phyloP scores from a whole-genome alignment of 495 filamentous ascomycete genomes.

The Neurospora sublineolata region DNA sequence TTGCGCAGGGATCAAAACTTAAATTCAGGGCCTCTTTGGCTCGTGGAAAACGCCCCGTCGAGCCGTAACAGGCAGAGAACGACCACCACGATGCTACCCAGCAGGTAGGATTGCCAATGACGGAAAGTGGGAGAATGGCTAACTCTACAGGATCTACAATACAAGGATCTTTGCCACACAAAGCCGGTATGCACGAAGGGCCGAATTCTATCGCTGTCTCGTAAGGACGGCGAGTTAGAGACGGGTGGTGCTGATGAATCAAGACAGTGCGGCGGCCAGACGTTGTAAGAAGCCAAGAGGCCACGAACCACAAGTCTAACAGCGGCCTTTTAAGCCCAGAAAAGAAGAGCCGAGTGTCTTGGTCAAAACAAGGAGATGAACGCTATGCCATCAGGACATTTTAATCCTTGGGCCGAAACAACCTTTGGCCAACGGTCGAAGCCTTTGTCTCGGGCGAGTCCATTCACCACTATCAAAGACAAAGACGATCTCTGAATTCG shows the following conservation, averaged over 20 bases:
- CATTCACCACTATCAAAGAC: not conserved
- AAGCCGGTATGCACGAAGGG: not conserved
- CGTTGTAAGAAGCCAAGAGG: not conserved
- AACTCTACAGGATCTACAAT: not conserved
- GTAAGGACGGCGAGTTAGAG: not conserved
- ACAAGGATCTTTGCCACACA: not conserved
- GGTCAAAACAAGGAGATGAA: not conserved
- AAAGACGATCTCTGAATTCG: not conserved
- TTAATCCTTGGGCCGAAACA: not conserved
- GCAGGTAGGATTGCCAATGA: not conserved
- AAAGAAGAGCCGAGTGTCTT: not conserved
- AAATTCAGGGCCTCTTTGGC: constrained; percentile 1
- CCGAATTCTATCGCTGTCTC: not conserved
- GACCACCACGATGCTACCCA: not conserved
- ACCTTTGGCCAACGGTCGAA: not conserved
- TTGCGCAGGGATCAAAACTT: constrained; percentile 2
- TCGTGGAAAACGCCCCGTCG: not conserved
- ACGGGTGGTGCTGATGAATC: not conserved
- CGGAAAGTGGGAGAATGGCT: not conserved
- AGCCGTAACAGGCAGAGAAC: not conserved
- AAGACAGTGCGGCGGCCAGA: not conserved
- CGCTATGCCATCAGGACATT: not conserved
- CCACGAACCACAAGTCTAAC: not conserved
- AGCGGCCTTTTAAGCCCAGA: not conserved
- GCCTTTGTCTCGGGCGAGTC: not conserved